phyloP scores from a whole-genome alignment of 108 stramenopile genomes.

The Cylindrotheca closterium region DNA sequence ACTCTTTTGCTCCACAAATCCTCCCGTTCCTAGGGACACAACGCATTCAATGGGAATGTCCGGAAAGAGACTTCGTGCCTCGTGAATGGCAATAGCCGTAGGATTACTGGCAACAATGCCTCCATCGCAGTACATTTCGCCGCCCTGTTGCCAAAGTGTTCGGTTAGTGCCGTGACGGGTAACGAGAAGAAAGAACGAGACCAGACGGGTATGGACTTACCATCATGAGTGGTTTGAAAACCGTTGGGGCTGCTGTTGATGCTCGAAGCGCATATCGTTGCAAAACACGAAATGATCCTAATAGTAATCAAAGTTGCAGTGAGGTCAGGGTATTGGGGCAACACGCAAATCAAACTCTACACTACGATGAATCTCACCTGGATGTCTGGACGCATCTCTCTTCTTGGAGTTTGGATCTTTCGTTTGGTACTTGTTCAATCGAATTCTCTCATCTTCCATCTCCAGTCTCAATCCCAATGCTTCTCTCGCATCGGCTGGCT shows the following conservation, averaged over 20 bases:
- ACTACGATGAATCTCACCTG: constrained; percentile 14
- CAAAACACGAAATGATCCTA: constrained; percentile 79
- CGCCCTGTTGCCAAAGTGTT: constrained; percentile 25
- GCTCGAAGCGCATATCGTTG: constrained; percentile 78
- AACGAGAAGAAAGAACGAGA: no score
- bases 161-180: no score
- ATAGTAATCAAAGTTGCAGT: no score
- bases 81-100: constrained; percentile 84
- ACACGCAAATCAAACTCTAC: background rate
- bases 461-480: constrained; percentile 57
- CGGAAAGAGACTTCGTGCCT: constrained; percentile 80
- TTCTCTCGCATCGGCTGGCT: constrained; percentile 64
- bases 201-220: no score
- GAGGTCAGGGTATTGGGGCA: background rate
- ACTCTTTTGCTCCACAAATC: constrained; percentile 71
- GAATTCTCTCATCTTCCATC: constrained; percentile 36
- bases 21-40: constrained; percentile 77
- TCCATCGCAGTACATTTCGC: constrained; percentile 85
- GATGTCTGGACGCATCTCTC: constrained; percentile 63
- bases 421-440: constrained; percentile 16
- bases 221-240: constrained; percentile 86
- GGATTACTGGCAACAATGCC: constrained; percentile 88
- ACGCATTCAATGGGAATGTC: constrained; percentile 83
- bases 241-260: constrained; percentile 86
- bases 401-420: constrained; percentile 6